Evolutionary conservation across 106 monocot species (phyloP).

Genomic region (Amphibolis antarctica): DNA sequence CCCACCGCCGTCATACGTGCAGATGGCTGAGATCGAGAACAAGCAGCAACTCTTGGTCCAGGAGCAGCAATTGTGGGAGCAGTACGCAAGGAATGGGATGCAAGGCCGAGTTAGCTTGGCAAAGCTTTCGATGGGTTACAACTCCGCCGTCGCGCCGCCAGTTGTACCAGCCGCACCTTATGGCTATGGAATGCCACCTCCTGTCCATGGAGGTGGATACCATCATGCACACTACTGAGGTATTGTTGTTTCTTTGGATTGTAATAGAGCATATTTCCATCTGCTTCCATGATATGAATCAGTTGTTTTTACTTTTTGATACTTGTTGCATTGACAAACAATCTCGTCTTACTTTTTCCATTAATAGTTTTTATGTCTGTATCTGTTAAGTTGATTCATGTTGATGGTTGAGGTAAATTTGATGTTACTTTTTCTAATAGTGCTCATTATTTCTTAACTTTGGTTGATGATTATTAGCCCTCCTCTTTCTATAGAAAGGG

Average conservation of each 20-base stretch:
- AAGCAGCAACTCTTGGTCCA: constrained; percentile 69
- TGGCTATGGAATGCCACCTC: constrained; percentile 9
- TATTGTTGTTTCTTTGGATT: background rate
- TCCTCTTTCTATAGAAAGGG: no score
- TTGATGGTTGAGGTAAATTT: no score
- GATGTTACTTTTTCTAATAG: no score
- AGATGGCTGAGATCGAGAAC: constrained; percentile 87
- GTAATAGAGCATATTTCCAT: background rate
- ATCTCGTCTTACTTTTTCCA: no score
- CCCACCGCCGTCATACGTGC: constrained; percentile 74
- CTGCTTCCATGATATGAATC: background rate
- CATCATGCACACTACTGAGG: constrained; percentile 4
- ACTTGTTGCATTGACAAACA: no score
- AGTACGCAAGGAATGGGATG: constrained; percentile 63
- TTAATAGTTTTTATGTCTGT: background rate
- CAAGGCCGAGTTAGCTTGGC: constrained; percentile 29
- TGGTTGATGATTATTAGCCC: no score
- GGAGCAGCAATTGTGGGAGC: constrained; percentile 73
- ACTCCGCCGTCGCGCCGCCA: background rate
- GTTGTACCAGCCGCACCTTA: background rate
- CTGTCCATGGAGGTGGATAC: constrained; percentile 8
- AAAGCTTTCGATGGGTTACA: constrained; percentile 11
- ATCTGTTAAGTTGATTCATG: background rate
- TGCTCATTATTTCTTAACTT: no score
- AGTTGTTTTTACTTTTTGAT: no score